Evolutionary conservation across 768 basidiomycete genomes (phyloP), one percentile per base, ranked within the genome.

Genomic region (Chalciporus piperatus): DNA sequence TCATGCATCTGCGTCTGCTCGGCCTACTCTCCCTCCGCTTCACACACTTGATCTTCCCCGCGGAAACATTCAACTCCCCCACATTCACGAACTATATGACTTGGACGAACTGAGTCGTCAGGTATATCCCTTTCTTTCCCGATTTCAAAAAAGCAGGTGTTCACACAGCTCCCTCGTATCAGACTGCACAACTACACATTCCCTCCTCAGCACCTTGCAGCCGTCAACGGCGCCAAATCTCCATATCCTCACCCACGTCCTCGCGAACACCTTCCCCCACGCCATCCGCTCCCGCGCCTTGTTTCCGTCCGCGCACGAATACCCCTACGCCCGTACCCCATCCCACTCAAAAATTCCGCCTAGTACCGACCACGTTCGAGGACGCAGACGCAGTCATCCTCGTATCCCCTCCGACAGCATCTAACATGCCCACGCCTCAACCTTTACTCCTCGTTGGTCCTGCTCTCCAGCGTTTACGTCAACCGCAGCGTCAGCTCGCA

Each of bases 11-110:
- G 51, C 58, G 51, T 63, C 71, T 46, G 49, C 63, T 40, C 79
- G 79, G 28, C 80, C 80, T 20, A 78, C 74, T 1, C 76, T 84
- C 12, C 82, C 82, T 13, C 70, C 82, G 11, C 71, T 84, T 11
- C 77, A 71, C 50, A 67, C 78, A 10, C 77, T 82, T 49, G 64
- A 76, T 47, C 72, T 82, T 20, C 60, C 57, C 35, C 50, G 54
- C 10, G 20, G 44, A 12, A 35, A 51, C 19, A 30, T 48, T 42
- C 58, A 48, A 19, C 27, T 48, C 0, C 56, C 62, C n/a, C 53
- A 10, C 49, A 30, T 48, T 23, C 52, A 55, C 11, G 47, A 50
- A 54, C 23, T 56, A 16, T 45, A 57, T 22, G 55, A 64, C 32
- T 46, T 42, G 13, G 17, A 51, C 22, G 52, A 54, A 17, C 16